A percentile compares a stretch with the other conserved stretches of the same genome.
These are phyloP conservation scores for Takakia lepidozioides DNA, from an alignment of 225 moss, liverwort and hornwort species.

Conservation along the genomic window DNA sequence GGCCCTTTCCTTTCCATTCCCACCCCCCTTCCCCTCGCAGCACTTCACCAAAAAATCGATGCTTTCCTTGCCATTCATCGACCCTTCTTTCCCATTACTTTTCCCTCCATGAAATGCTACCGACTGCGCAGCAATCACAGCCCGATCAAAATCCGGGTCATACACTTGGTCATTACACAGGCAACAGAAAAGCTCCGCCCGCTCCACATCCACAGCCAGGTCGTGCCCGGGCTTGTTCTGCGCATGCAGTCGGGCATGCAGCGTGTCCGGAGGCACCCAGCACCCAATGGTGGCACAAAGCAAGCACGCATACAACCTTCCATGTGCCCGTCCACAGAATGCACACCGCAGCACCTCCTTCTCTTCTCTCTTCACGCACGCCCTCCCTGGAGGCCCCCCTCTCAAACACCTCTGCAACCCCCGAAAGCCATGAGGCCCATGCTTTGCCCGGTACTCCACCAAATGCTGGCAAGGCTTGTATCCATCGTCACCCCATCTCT, in stretches of 20 bases:
- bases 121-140: constrained; percentile 62
- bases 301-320: constrained; percentile 70
- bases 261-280: constrained; percentile 55
- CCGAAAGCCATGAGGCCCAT: constrained; percentile 68
- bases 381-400: constrained; percentile 65
- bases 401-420: constrained; percentile 68
- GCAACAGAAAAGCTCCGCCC: constrained; percentile 92
- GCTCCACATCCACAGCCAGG: constrained; percentile 82
- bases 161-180: constrained; percentile 82
- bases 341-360: constrained; percentile 75
- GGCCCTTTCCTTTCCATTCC: constrained; percentile 20
- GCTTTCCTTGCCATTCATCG: constrained; percentile 5
- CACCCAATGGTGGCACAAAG: constrained; percentile 79
- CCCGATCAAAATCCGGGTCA: constrained; percentile 81
- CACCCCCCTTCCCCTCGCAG: constrained; percentile 10
- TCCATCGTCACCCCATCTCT: constrained; percentile 13
- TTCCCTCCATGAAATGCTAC: constrained; percentile 22
- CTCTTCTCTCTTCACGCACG: constrained; percentile 68
- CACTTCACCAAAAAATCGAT: background rate
- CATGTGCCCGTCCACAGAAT: constrained; percentile 55
- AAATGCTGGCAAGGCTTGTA: constrained; percentile 79
- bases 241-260: constrained; percentile 66
- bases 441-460: constrained; percentile 44
- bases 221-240: constrained; percentile 58
- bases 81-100: constrained; percentile 20